A percentile compares a stretch with the other conserved stretches of the same genome.
Evolutionary conservation across 192 early-diverging fungal genomes (phyloP).

Genomic region (Umbelopsis ramanniana): DNA sequence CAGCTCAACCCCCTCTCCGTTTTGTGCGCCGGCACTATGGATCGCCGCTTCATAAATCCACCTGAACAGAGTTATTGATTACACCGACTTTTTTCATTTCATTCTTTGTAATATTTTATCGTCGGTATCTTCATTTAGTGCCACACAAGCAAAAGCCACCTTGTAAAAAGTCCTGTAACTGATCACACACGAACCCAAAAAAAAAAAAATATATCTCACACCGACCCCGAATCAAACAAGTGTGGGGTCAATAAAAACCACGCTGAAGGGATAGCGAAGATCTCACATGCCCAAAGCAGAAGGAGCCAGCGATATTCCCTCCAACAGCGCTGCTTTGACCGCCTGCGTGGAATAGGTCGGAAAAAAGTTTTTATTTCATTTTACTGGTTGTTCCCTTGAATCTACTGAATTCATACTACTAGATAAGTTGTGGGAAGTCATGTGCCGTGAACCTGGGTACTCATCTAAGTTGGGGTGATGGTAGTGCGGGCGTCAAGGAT

Average conservation of each 20-base stretch:
- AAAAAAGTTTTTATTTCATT: background rate
- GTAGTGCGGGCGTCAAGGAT: background rate
- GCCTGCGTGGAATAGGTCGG: background rate
- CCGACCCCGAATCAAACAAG: background rate
- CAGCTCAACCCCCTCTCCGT: too few relatives aligned
- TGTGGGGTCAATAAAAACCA: conserved; percentile 11
- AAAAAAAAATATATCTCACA: background rate
- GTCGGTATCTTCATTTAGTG: background rate
- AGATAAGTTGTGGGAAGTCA: conserved; percentile 7
- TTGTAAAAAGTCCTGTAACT: conserved; percentile 16
- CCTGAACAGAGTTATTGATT: too few relatives aligned
- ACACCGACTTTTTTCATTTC: background rate
- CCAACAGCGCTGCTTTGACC: background rate
- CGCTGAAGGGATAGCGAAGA: background rate
- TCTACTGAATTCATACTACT: background rate
- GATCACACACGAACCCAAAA: background rate
- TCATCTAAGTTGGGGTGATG: background rate
- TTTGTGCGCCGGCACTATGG: too few relatives aligned
- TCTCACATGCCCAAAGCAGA: conserved; percentile 4
- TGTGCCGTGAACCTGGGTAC: background rate
- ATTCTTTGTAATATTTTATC: background rate
- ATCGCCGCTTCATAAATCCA: too few relatives aligned
- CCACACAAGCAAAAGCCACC: conserved; percentile 5
- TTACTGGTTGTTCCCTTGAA: background rate
- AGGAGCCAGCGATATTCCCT: background rate